Evolutionary conservation across 257 asterid genomes (phyloP).

Genomic region (Solanum clarkiae): DNA sequence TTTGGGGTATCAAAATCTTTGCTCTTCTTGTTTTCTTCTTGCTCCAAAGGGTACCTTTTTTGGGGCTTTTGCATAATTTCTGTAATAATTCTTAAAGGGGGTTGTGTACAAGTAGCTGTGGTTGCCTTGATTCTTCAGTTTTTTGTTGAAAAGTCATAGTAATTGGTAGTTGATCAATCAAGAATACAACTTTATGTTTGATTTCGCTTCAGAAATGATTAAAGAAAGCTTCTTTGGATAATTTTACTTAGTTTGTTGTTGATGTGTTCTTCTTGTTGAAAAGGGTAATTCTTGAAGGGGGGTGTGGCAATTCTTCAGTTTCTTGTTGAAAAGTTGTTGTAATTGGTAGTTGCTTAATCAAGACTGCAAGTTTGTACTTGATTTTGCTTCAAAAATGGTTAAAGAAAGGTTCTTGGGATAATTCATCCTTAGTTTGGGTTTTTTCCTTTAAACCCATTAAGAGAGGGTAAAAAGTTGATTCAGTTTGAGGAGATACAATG

Average conservation of each 20-base stretch:
- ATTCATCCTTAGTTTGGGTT: background rate
- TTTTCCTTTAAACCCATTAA: background rate
- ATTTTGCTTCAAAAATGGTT: background rate
- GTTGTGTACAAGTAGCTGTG: background rate
- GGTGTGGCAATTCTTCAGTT: background rate
- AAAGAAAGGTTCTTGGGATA: background rate
- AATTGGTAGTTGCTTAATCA: background rate
- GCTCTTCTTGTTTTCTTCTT: background rate
- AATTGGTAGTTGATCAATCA: background rate
- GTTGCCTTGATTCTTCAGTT: background rate
- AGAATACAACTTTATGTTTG: background rate
- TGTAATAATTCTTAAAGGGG: background rate
- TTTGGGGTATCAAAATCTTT: background rate
- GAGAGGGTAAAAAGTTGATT: background rate
- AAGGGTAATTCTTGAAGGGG: background rate
- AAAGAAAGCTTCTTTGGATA: background rate
- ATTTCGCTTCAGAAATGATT: background rate
- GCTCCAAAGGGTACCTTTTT: background rate
- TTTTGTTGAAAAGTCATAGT: background rate
- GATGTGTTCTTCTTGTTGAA: background rate
- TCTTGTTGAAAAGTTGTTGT: background rate
- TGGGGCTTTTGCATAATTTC: background rate
- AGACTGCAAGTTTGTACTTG: background rate
- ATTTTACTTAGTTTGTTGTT: background rate
- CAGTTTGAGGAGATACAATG: slow-evolving; percentile 11